Base-by-base conservation (phyloP, 2,329 filamentous ascomycete genomes). In the Colletotrichum magnum region DNA sequence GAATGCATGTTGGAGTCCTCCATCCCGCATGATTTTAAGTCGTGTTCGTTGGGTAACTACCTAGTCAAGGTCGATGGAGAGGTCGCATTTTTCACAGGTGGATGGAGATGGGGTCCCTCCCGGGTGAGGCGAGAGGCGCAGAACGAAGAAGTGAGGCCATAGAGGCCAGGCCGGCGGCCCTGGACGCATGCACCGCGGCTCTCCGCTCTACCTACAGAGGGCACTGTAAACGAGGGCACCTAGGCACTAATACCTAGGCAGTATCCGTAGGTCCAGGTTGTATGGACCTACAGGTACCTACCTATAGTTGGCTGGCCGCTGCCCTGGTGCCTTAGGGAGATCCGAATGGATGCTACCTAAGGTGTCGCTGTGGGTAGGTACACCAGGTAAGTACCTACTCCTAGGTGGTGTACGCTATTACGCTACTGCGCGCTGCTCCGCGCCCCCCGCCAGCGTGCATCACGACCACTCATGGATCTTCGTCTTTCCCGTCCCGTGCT, bases 1-100 rank as follows among this genome's bases (percentile, higher is more conserved):
- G 32, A 61, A 63, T 58, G 65, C 60, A 28, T 58, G 61, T 64
- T 59, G 65, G 65, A 59, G 65, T 65, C 65, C 65, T 68, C 65
- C 62, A 24, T 26, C 18, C 62, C 36, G 57, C 62, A 52, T 36
- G 32, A 24, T 10, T 10, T 10, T 36, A 36, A 10, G 32, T 36
- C 7, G 32, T 36, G 32, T 10, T 36, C 32, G 32, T 36, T 36
- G 32, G 32, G 32, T 36, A 36, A 10, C 32, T 10, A 10, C 32
- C 32, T 36, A 36, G 32, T 2, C 10, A 7, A 36, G 32, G 32
- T 10, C 32, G 32, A 36, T 36, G 7, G 32, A 36, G 32, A 6
- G 32, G 32, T 36, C 32, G 13, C 7, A 43, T 15, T 6, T 18
- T 16, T 24, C 21, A 6, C 54, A 54, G 10, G 16, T 43, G 18